Percentiles rank a stretch among this genome's conserved stretches.
phyloP scores from a whole-genome alignment of 768 basidiomycete genomes.

The Daedaleopsis sinensis region DNA sequence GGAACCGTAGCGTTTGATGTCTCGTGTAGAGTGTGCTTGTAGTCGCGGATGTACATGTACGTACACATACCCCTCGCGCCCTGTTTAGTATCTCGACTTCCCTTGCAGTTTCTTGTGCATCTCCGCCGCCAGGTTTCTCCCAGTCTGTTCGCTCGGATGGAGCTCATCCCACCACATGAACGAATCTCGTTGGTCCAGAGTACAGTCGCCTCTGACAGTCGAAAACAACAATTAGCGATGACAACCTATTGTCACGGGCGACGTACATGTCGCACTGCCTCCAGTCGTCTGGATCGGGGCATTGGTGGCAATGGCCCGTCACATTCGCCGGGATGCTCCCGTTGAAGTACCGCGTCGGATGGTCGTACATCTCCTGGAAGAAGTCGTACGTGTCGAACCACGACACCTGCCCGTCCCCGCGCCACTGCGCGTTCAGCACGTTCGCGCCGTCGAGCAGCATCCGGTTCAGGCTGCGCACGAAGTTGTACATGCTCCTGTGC shows the following conservation, averaged over 20 bases:
- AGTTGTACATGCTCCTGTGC: conserved; percentile 20
- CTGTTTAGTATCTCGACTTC: not conserved
- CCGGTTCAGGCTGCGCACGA: conserved; percentile 27
- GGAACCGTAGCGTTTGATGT: too few relatives aligned
- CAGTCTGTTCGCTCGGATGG: conserved; percentile 62
- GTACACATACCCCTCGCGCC: conserved; percentile 21
- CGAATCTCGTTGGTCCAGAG: conserved; percentile 48
- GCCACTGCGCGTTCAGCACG: not conserved
- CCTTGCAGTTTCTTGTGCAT: conserved; percentile 30
- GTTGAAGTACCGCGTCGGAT: conserved; percentile 57
- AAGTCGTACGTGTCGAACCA: conserved; percentile 60
- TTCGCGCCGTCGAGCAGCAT: conserved; percentile 50
- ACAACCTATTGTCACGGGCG: conserved; percentile 16
- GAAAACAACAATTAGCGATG: too few relatives aligned
- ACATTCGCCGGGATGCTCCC: conserved; percentile 63
- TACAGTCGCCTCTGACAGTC: conserved; percentile 30
- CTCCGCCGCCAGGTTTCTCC: conserved; percentile 57
- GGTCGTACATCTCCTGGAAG: conserved; percentile 57
- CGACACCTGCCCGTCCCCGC: not conserved
- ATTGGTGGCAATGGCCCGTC: conserved; percentile 51
- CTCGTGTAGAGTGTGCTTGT: too few relatives aligned
- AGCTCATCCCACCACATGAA: conserved; percentile 67
- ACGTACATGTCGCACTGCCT: not conserved
- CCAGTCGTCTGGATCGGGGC: conserved; percentile 42
- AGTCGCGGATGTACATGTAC: conserved; percentile 49